Base-by-base conservation (phyloP, 2,329 filamentous ascomycete genomes). In the Byssothecium circinans region DNA sequence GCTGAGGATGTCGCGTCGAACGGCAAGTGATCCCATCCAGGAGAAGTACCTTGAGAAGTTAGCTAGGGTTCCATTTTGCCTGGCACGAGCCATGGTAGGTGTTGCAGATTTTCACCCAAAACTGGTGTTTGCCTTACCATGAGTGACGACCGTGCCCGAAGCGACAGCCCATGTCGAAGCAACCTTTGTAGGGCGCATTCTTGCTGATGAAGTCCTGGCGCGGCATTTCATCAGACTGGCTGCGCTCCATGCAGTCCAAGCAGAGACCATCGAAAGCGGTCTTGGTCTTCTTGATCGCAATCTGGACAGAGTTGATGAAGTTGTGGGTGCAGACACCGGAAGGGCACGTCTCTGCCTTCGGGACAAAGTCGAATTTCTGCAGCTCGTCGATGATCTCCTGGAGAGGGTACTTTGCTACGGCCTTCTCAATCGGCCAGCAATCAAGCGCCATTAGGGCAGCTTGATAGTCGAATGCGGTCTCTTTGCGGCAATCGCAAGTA, bases 221-320 rank as follows among this genome's bases (percentile, higher is more conserved):
- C 5, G 53, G 40, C 7, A 43, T 8, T 14, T 49, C 17, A 10
- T 42, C 43, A 17, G 22, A 30, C 39, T 45, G 47, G 48, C 56
- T 58, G 4, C 53, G 53, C 25, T 54, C 45, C 49, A 56, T 54
- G 47, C 56, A 58, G 38, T 58, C 53, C 22, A 56, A 37, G 38
- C 56, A 58, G 11, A 58, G 42, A 12, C 56, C 56, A 10, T 58
- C 44, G 35, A 58, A 58, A 7, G 50, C 47, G 8, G 39, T 22
- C 36, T 49, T 50, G 1, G 47, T 48, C 22, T 47, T 47, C 8
- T 34, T 20, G 32, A 52, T 53, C 10, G 54, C 54, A 35, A 53
- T 51, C 17, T 55, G 41, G 11, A 57, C 44, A 17, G 49, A 50
- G 17, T 45, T 45, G 17, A 53, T 49, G 49, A 54, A 57, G 25